Base-by-base conservation (phyloP, 495 filamentous ascomycete genomes). In the Penicillium argentinense region DNA sequence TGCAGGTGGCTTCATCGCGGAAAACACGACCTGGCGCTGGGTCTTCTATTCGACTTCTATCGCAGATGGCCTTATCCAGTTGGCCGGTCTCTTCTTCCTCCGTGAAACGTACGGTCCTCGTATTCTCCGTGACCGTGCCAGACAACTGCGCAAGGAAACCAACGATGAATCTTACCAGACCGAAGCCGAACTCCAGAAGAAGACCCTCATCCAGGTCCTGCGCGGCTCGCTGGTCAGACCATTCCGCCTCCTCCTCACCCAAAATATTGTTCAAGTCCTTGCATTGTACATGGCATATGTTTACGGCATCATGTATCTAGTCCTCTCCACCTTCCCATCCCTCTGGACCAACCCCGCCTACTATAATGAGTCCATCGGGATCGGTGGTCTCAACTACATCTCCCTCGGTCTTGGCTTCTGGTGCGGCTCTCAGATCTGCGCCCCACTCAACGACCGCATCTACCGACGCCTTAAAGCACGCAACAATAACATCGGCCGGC, bases 261-360 rank as follows among this genome's bases (percentile, higher is more conserved):
- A 87, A 49, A 54, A 74, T 18, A 84, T 83, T 48, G 71, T 85
- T 27, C 79, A 83, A 61, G 69, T 69, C 34, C 65, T 87, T 8
- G 75, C 83, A 5, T 23, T 77, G 6, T 85, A 84, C 64, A 81
- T 82, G 76, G 79, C 79, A 45, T 90, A 83, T 57, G 63, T 85
- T 27, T 90, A 86, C 64, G 87, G 86, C 3, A 62, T 88, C 12
- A 82, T 84, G 71, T 90, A 89, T 46, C 78, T 91, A 3, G 75
- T 88, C 34, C 72, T 89, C 5, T 79, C 83, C 4, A 84, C 82
- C 22, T 88, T 88, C 64, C 82, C 86, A 0, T 38, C 50, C 12
- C 79, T 90, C 24, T 89, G 81, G 79, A 75, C 72, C 8, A 61
- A 56, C 28, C 53, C 57, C 4, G 29, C 42, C 0, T 71, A 73